Conservation (phyloP, 805 yeast species). For the Ogataea salicorniae region DNA sequence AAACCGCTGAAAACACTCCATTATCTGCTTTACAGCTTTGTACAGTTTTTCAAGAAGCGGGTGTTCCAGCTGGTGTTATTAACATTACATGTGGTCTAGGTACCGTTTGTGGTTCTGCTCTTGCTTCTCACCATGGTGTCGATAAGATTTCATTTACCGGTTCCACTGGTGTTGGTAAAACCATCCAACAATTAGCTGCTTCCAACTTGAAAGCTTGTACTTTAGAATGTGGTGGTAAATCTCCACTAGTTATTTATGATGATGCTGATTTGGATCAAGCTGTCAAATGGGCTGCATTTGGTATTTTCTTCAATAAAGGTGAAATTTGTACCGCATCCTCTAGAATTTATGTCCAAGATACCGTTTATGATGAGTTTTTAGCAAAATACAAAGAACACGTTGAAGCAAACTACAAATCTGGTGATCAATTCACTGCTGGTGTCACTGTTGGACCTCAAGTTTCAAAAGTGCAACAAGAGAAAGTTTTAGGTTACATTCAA, state of each 20-base stretch:
- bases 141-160: constrained; percentile 67
- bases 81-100: constrained; percentile 63
- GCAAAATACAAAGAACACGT: constrained; percentile 51
- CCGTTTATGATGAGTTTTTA: constrained; percentile 72
- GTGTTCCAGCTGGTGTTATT: constrained; percentile 60
- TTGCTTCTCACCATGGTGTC: constrained; percentile 52
- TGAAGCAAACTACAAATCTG: constrained; percentile 52
- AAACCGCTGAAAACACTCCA: constrained; percentile 64
- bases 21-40: constrained; percentile 57
- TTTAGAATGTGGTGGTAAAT: constrained; percentile 94
- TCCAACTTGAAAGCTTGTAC: constrained; percentile 86
- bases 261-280: constrained; percentile 80
- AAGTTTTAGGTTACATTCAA: constrained; percentile 71
- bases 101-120: constrained; percentile 52
- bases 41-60: constrained; percentile 50
- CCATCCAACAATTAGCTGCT: constrained; percentile 76
- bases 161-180: constrained; percentile 69
- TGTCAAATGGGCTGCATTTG: constrained; percentile 67
- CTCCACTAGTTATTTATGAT: constrained; percentile 83
- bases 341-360: constrained; percentile 82
- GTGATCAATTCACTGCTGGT: constrained; percentile 77
- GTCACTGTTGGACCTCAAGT: constrained; percentile 92
- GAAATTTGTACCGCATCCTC: constrained; percentile 96
- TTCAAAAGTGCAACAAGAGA: constrained; percentile 70
- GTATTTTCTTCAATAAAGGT: constrained; percentile 92